These are phyloP conservation scores for Pterocarpus santalinus DNA, from an alignment of 306 rosid genomes.

Conservation along the genomic window DNA sequence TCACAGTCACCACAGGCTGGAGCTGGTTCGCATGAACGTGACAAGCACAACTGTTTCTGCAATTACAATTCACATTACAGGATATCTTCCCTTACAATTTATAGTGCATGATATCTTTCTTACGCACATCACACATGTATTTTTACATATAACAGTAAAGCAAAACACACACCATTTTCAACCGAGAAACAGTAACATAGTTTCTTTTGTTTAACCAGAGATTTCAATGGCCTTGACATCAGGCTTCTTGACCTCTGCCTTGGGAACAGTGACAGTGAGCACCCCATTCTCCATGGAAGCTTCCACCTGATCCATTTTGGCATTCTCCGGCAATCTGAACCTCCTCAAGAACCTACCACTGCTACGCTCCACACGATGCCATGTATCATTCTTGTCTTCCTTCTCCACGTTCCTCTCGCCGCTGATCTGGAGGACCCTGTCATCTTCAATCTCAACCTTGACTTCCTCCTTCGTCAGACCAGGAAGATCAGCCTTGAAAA, in stretches of 20 bases:
- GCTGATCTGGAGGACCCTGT: constrained; percentile 54
- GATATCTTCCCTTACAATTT: neutral
- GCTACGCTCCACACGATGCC: constrained; percentile 56
- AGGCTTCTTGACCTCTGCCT: constrained; percentile 47
- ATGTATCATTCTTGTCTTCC: constrained; percentile 50
- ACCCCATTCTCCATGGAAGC: constrained; percentile 59
- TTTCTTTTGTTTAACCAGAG: constrained; percentile 14
- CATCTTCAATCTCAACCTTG: constrained; percentile 52
- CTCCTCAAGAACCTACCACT: constrained; percentile 51
- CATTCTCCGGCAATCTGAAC: constrained; percentile 53
- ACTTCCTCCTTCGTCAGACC: constrained; percentile 58
- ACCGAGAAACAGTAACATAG: neutral
- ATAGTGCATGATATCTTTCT: neutral
- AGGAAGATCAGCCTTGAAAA: constrained; percentile 53
- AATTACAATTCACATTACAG: neutral
- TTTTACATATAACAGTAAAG: neutral
- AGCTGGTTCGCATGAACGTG: no score
- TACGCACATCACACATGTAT: neutral
- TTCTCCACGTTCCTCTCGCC: constrained; percentile 54
- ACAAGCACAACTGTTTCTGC: neutral
- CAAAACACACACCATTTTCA: no score
- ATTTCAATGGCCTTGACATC: constrained; percentile 47
- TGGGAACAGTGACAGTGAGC: constrained; percentile 54
- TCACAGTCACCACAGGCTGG: neutral
- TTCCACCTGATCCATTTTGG: constrained; percentile 35